Percentiles rank a stretch among this genome's conserved stretches.
These are phyloP conservation scores for Pichia paraexigua DNA, from an alignment of 805 yeast species.

Conservation along the genomic window DNA sequence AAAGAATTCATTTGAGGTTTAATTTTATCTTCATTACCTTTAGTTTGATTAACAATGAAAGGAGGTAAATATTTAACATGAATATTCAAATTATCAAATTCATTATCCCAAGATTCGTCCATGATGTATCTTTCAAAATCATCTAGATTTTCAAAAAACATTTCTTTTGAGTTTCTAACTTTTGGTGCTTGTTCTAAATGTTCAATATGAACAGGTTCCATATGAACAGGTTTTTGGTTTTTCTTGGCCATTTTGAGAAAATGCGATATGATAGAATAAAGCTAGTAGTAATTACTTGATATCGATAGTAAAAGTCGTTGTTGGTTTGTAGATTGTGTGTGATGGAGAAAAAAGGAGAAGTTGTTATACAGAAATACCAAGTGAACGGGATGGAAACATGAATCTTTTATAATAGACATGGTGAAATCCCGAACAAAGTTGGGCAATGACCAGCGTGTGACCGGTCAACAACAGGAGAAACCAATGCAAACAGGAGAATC, in stretches of 20 bases:
- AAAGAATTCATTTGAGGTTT: slow-evolving; percentile 67
- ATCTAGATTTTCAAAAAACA: slow-evolving; percentile 51
- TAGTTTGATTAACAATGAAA: slow-evolving; percentile 57
- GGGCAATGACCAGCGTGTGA: not conserved
- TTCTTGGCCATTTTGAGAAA: slow-evolving; percentile 17
- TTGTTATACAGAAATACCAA: no score
- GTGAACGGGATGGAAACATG: no score
- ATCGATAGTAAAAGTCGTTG: no score
- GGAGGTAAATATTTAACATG: slow-evolving; percentile 66
- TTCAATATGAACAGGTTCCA: slow-evolving; percentile 26
- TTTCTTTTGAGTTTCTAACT: slow-evolving; percentile 24
- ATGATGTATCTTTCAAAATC: slow-evolving; percentile 57
- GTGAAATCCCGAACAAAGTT: no score
- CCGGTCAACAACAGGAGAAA: not conserved
- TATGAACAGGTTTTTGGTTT: slow-evolving; percentile 14
- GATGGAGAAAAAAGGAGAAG: no score
- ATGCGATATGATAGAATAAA: no score
- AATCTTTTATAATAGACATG: no score
- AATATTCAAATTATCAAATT: slow-evolving; percentile 61
- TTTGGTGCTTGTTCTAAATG: slow-evolving; percentile 24
- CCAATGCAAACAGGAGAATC: no score
- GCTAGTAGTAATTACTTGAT: no score
- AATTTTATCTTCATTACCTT: slow-evolving; percentile 61
- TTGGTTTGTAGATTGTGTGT: not conserved
- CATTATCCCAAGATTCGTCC: slow-evolving; percentile 73